Base-by-base conservation (phyloP, 2,329 filamentous ascomycete species). In the Zasmidium angulare region DNA sequence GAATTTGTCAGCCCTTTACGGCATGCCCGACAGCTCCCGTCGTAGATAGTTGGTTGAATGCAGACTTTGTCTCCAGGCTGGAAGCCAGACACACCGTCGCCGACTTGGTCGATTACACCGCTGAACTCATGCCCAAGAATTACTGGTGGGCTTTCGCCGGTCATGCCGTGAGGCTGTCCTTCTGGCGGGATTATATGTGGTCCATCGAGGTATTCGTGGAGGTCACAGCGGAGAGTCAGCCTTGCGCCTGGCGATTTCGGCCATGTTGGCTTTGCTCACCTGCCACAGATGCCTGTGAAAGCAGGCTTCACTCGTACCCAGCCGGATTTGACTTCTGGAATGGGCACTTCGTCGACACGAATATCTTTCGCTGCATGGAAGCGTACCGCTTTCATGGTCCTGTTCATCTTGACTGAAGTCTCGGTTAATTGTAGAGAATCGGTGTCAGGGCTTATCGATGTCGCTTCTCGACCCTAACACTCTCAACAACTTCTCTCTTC, bases 201-300 rank as follows among this genome's bases (percentile, higher is more conserved):
- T 12, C 64, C 62, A 54, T 61, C 64, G 10, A 67, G 49, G 58
- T 68, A 68, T 36, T 68, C 66, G 50, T 68, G 66, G 3, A 67
- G 55, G 46, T 68, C 66, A 26, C 59, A 50, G 17, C 31, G 11
- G 43, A n/a, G 7, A 3, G 2, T 53, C 47, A 51, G 55, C 22
- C 4, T 10, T 14, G 21, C 17, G 53, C 12, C 36, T 17, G 26
- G 24, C 20, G 24, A 21, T 23, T 31, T 2, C n/a, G n/a, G n/a
- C n/a, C n/a, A n/a, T 29, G 23, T 22, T 29, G 20, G 20, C 26
- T 10, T 0, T 31, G 31, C 20, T 31, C 17, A 59, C 56, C 56
- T 54, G 46, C 65, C 65, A 46, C 65, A 67, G 43, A 67, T 67
- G 12, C 63, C 63, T 20, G 55, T 56, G 23, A 61, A 65, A 12